Base-by-base conservation (phyloP, 495 filamentous ascomycete species). In the Podospora fimiseda region DNA sequence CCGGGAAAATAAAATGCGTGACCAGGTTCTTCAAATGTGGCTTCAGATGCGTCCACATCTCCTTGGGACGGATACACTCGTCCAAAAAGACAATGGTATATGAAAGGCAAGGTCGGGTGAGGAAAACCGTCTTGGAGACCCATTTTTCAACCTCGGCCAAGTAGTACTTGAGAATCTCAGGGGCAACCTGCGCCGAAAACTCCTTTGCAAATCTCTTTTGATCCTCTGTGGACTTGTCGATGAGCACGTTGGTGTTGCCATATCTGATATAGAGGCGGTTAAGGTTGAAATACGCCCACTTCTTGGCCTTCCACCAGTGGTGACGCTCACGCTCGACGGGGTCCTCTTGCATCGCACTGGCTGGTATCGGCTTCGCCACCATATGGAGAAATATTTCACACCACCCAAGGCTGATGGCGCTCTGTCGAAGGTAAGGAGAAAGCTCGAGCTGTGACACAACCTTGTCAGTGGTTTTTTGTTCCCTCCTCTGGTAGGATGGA, bases 221-320 rank as follows among this genome's bases (percentile, higher is more conserved):
- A 49, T 84, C 78, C 15, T 76, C 78, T 57, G 80, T 84, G 52
- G 77, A 55, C 53, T 70, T 70, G 82, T 89, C 55, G 73, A 80
- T 59, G 83, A 81, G 19, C 70, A 82, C 39, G 15, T 79, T 72
- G 20, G 87, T 87, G 72, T 92, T 97, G 56, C 94, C 93, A 58
- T 98, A 92, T 88, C 92, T 80, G 53, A 96, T 92, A 67, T 91
- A 98, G 9, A 97, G 80, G 57, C 93, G 80, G 69, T 98, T 98
- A 50, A 98, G 74, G 70, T 96, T 97, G 58, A 89, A 92, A 67
- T 96, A 97, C 5, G 92, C 86, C 94, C 93, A 97, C 70, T 97
- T 98, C 86, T 97, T 98, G 48, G 90, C 87, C 78, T 97, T 98
- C 92, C 93, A 98, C 91, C 93, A 98, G 65, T 96, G 89, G 65